These are phyloP conservation scores for Osmanthus fragrans DNA, from an alignment of 257 asterid species.

Conservation along the genomic window DNA sequence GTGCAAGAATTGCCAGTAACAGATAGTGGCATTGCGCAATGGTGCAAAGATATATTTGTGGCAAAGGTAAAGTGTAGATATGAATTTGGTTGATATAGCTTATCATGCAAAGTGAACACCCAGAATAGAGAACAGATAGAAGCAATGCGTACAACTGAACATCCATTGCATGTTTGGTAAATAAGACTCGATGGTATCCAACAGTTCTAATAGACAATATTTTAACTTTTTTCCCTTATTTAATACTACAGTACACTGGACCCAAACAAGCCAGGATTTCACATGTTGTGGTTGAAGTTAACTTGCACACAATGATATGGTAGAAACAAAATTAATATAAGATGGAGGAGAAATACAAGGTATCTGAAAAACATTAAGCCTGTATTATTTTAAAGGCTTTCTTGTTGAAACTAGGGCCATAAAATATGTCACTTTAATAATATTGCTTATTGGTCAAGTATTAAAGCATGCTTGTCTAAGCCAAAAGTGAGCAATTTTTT, in stretches of 20 bases:
- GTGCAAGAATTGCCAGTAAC: slow-evolving; percentile 81
- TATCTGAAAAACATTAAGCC: background rate
- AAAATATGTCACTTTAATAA: background rate
- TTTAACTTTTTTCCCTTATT: too few relatives aligned
- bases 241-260: background rate
- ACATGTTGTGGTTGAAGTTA: background rate
- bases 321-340: background rate
- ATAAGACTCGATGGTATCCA: background rate
- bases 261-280: background rate
- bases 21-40: slow-evolving; percentile 65
- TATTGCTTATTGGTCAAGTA: background rate
- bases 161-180: background rate
- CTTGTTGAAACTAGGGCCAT: background rate
- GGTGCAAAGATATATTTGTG: slow-evolving; percentile 85
- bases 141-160: background rate
- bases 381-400: background rate
- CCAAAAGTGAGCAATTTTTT: background rate
- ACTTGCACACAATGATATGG: background rate
- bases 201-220: background rate
- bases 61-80: slow-evolving; percentile 50
- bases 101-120: background rate
- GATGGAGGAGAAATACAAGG: background rate
- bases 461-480: background rate
- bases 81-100: background rate
- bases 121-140: background rate